phyloP scores from a whole-genome alignment of 164 flowering plant species.

The Magnolia kwangsiensis region DNA sequence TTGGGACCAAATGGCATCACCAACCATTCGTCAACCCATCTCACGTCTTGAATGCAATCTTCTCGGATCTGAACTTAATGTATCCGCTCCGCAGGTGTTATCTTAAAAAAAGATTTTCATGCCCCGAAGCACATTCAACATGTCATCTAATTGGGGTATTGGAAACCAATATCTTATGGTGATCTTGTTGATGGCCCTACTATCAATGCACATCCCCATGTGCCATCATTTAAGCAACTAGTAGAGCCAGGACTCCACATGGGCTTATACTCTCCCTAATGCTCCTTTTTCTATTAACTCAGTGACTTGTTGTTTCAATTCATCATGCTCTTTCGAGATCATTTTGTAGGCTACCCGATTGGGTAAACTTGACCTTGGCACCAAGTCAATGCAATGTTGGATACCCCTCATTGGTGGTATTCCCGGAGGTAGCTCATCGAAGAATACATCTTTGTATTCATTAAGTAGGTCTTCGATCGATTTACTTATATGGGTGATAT shows the following conservation, averaged over 20 bases:
- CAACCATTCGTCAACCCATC: background rate
- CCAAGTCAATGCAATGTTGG: too few relatives aligned
- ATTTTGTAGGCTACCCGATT: too few relatives aligned
- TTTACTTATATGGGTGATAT: background rate
- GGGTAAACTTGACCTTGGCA: too few relatives aligned
- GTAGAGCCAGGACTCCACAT: background rate
- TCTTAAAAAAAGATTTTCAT: background rate
- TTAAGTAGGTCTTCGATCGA: too few relatives aligned
- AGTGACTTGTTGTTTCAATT: too few relatives aligned
- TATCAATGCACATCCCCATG: background rate
- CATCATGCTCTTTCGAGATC: too few relatives aligned
- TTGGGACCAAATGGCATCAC: background rate
- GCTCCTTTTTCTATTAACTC: too few relatives aligned
- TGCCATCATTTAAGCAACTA: background rate
- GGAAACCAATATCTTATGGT: too few relatives aligned
- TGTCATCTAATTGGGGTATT: background rate
- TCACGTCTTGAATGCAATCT: background rate
- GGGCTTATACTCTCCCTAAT: background rate
- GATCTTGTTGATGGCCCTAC: background rate
- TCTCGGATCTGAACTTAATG: background rate
- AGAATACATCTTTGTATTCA: background rate
- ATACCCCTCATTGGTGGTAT: background rate
- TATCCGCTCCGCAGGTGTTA: background rate
- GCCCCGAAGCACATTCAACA: background rate
- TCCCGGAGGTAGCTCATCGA: background rate